Evolutionary conservation across 805 yeast species (phyloP).

Genomic region (Metschnikowia henanensis): DNA sequence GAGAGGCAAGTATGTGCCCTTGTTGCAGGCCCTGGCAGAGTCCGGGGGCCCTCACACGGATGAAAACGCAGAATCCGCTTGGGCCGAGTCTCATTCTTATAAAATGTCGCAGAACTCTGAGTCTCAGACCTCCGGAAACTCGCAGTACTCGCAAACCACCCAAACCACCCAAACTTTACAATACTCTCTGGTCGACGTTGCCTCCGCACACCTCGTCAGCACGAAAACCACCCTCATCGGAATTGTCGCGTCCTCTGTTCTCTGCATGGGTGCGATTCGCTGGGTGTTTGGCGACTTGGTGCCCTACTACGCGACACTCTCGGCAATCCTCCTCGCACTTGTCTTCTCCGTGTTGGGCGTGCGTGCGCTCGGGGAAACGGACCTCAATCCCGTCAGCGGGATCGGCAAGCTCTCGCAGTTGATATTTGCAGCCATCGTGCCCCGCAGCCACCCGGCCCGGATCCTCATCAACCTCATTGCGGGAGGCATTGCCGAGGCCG

Average conservation of each 20-base stretch:
- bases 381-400: conserved; percentile 94
- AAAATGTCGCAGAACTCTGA: too few species aligned
- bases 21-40: too few species aligned
- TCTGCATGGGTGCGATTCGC: conserved; percentile 66
- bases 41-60: too few species aligned
- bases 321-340: conserved; percentile 74
- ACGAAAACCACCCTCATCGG: conserved; percentile 55
- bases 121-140: neutral
- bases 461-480: conserved; percentile 86
- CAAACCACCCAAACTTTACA: neutral
- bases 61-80: too few species aligned
- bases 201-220: conserved; percentile 47
- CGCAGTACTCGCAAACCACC: neutral
- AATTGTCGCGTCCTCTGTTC: conserved; percentile 57
- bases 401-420: conserved; percentile 93
- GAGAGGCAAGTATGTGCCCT: neutral
- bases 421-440: conserved; percentile 79
- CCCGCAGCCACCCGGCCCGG: conserved; percentile 72
- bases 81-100: too few species aligned
- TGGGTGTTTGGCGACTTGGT: conserved; percentile 68
- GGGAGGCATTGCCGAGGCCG: conserved; percentile 98
- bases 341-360: conserved; percentile 84
- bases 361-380: conserved; percentile 95
- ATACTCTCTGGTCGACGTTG: conserved; percentile 14
- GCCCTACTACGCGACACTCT: conserved; percentile 66